Evolutionary conservation across 2,329 filamentous ascomycete genomes (phyloP).

Genomic region (Phaeophleospora eucalypticola): DNA sequence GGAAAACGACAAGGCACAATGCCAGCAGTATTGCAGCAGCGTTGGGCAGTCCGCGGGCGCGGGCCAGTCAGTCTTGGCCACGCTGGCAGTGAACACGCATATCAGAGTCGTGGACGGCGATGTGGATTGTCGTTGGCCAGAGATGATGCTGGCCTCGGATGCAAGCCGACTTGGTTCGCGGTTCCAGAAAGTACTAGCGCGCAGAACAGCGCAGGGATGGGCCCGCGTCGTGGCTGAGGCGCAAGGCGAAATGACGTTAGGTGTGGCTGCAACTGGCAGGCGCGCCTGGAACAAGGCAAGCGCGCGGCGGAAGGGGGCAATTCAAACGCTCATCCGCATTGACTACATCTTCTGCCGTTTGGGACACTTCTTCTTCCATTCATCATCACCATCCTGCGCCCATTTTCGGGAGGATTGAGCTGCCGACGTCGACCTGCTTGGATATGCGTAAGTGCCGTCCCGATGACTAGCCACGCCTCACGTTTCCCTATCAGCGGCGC

Average conservation of each 20-base stretch:
- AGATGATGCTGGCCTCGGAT: too few relatives aligned
- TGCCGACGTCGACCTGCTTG: too few relatives aligned
- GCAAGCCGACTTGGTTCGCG: too few relatives aligned
- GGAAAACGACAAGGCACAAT: neutral
- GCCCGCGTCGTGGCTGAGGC: too few relatives aligned
- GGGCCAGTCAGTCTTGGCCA: neutral
- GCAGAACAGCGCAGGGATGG: too few relatives aligned
- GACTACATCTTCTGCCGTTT: neutral
- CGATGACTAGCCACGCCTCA: neutral
- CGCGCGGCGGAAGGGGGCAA: neutral
- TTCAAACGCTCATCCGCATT: too few relatives aligned
- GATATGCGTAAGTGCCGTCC: slow-evolving; percentile 1
- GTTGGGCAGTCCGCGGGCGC: neutral
- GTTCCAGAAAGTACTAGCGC: too few relatives aligned
- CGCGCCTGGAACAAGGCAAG: neutral
- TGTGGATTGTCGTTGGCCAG: neutral
- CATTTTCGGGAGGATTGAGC: too few relatives aligned
- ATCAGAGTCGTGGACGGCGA: neutral
- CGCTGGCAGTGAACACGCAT: neutral
- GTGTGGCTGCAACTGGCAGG: too few relatives aligned
- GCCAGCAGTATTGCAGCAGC: neutral
- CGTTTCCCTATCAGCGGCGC: neutral
- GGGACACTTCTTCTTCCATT: neutral
- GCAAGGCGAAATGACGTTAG: too few relatives aligned
- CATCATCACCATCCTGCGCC: too few relatives aligned